Evolutionary conservation across 2,329 filamentous ascomycete species (phyloP).

Genomic region (Didymella keratinophila): DNA sequence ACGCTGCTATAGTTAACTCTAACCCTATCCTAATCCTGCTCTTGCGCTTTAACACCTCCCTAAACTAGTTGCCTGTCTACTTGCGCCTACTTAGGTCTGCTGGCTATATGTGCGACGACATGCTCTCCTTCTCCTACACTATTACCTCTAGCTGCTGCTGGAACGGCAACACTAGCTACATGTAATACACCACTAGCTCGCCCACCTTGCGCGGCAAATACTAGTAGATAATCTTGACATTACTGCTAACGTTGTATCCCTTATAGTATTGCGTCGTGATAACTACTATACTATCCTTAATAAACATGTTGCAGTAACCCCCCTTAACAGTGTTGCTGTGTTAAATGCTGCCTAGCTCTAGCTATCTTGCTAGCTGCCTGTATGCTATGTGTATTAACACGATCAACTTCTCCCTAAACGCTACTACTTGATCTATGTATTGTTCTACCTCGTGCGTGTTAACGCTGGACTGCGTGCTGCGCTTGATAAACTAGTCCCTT

Average conservation of each 20-base stretch:
- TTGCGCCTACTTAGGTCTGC: no score
- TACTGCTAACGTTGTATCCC: slow-evolving; percentile 23
- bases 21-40: no score
- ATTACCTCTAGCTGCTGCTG: no score
- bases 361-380: slow-evolving; percentile 21
- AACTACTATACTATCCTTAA: slow-evolving; percentile 24
- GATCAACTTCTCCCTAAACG: slow-evolving; percentile 29
- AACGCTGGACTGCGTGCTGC: no score
- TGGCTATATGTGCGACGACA: no score
- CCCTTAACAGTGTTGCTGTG: slow-evolving; percentile 27
- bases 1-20: no score
- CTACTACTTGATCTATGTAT: slow-evolving; percentile 8
- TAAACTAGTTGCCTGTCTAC: no score
- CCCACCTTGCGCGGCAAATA: slow-evolving; percentile 38
- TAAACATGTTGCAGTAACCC: slow-evolving; percentile 23
- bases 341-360: slow-evolving; percentile 4
- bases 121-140: no score
- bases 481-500: no score
- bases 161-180: slow-evolving; percentile 23
- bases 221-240: slow-evolving; percentile 36
- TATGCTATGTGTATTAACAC: slow-evolving; percentile 29
- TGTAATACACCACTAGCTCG: slow-evolving; percentile 30
- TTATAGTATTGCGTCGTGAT: slow-evolving; percentile 32
- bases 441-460: no score
- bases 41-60: no score